Conservation (phyloP, 1,139 yeast species). For the Meyerozyma sp. region DNA sequence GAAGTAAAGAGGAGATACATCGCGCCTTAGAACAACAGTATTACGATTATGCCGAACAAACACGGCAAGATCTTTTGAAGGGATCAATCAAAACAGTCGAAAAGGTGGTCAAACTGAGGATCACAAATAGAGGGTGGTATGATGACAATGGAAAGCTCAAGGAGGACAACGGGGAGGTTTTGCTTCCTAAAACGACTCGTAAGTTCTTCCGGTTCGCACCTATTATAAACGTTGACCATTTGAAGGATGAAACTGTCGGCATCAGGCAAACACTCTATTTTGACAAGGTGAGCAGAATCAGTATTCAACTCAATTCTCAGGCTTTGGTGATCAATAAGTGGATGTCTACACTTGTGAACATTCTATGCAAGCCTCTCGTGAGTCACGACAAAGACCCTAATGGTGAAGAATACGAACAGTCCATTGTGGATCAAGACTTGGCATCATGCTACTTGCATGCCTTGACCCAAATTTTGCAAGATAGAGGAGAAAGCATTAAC, state of each 20-base stretch:
- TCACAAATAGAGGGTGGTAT: conserved; percentile 20
- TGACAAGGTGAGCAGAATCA: conserved; percentile 18
- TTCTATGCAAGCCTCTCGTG: conserved; percentile 44
- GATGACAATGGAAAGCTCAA: conserved; percentile 8
- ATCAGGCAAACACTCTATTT: conserved; percentile 18
- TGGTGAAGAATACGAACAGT: conserved; percentile 74
- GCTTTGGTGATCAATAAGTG: conserved; percentile 52
- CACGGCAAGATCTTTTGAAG: conserved; percentile 48
- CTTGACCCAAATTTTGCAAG: conserved; percentile 50
- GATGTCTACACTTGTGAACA: conserved; percentile 39
- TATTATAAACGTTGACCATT: conserved; percentile 14
- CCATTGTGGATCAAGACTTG: conserved; percentile 69
- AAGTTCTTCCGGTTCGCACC: conserved; percentile 30
- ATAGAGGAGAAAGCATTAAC: conserved; percentile 38
- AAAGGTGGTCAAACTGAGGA: conserved; percentile 19
- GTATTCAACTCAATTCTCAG: conserved; percentile 49
- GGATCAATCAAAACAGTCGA: conserved; percentile 37
- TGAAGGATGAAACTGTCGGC: conserved; percentile 14
- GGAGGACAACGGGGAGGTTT: conserved; percentile 25
- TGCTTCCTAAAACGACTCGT: conserved; percentile 33
- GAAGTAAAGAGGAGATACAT: conserved; percentile 10
- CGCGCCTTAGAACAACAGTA: conserved; percentile 28
- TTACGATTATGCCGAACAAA: conserved; percentile 59
- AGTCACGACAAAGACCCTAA: conserved; percentile 47
- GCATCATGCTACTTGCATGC: conserved; percentile 62